Conservation (phyloP, 163 green algal genomes). For the Scenedesmus sp. region DNA sequence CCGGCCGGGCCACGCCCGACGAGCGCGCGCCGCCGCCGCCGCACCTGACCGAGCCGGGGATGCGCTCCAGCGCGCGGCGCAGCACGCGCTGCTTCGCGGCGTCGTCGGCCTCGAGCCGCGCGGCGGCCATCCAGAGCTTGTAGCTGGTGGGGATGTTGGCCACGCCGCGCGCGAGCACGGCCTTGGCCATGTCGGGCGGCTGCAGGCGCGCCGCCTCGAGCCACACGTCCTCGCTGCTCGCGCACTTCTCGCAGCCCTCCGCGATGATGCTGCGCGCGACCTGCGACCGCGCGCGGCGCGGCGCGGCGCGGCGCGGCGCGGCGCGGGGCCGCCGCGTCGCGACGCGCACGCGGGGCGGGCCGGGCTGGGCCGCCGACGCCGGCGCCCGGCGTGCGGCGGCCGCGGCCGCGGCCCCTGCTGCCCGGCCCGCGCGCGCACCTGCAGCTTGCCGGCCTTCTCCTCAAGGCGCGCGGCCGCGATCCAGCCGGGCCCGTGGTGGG, state of each 20-base stretch:
- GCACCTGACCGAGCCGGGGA: slow-evolving; percentile 70
- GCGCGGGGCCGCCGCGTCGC: too few relatives aligned
- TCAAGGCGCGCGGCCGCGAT: slow-evolving; percentile 92
- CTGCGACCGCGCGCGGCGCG: too few relatives aligned
- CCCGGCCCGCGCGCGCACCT: slow-evolving; percentile 44
- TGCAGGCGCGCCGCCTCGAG: slow-evolving; percentile 94
- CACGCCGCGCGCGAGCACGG: slow-evolving; percentile 92
- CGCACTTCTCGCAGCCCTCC: slow-evolving; percentile 75
- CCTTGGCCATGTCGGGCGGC: slow-evolving; percentile 87
- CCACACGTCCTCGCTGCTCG: slow-evolving; percentile 97
- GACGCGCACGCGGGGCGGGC: too few relatives aligned
- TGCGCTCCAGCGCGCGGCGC: slow-evolving; percentile 88
- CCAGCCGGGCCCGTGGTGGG: slow-evolving; percentile 96
- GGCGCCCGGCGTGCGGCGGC: slow-evolving; percentile 14
- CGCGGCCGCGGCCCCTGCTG: background rate
- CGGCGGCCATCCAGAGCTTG: slow-evolving; percentile 80
- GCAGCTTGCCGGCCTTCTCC: slow-evolving; percentile 83
- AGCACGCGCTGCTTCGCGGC: slow-evolving; percentile 90
- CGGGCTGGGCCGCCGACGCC: too few relatives aligned
- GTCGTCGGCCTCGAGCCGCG: slow-evolving; percentile 77
- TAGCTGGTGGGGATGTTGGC: slow-evolving; percentile 62
- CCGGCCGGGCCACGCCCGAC: too few relatives aligned
- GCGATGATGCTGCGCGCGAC: slow-evolving; percentile 38
- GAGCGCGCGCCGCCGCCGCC: background rate
- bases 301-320: too few relatives aligned